Percentiles rank a stretch among this genome's conserved stretches.
phyloP scores from a whole-genome alignment of 306 rosid species.

The Sphenostylis stenocarpa region DNA sequence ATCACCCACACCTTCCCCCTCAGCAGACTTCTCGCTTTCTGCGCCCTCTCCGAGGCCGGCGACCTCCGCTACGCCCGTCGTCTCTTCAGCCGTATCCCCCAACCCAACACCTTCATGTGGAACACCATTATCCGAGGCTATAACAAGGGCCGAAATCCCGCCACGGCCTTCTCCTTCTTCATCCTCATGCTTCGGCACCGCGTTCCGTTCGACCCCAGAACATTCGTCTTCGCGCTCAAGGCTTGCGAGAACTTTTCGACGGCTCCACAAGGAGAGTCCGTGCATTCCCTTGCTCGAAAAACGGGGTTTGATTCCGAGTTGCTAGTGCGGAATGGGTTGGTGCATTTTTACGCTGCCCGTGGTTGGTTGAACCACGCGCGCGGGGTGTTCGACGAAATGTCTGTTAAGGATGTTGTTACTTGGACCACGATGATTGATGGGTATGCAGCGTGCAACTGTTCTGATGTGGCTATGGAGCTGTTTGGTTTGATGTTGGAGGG shows the following conservation, averaged over 20 bases:
- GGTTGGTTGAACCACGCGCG: constrained; percentile 56
- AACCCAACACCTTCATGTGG: constrained; percentile 76
- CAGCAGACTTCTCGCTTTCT: constrained; percentile 74
- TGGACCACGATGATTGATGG: constrained; percentile 91
- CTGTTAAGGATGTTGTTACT: constrained; percentile 66
- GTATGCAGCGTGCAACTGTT: constrained; percentile 37
- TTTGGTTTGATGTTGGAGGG: constrained; percentile 56
- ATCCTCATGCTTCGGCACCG: constrained; percentile 40
- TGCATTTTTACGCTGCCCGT: constrained; percentile 45
- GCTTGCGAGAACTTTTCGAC: constrained; percentile 39
- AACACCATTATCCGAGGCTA: constrained; percentile 79
- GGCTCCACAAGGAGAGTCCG: constrained; percentile 39
- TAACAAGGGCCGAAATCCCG: constrained; percentile 38
- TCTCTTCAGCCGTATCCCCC: constrained; percentile 44
- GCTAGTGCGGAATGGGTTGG: constrained; percentile 65
- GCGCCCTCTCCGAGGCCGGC: constrained; percentile 66
- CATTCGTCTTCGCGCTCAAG: constrained; percentile 64
- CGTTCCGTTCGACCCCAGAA: constrained; percentile 50
- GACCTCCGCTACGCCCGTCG: constrained; percentile 51
- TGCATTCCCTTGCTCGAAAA: constrained; percentile 55
- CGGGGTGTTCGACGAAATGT: constrained; percentile 61
- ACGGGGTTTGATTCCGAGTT: constrained; percentile 54
- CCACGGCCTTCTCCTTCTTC: constrained; percentile 50
- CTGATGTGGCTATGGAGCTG: constrained; percentile 53
- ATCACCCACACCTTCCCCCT: constrained; percentile 63